These are phyloP conservation scores for Trypanosomatidae sp. DNA, from an alignment of 208 protist genomes.

Conservation along the genomic window DNA sequence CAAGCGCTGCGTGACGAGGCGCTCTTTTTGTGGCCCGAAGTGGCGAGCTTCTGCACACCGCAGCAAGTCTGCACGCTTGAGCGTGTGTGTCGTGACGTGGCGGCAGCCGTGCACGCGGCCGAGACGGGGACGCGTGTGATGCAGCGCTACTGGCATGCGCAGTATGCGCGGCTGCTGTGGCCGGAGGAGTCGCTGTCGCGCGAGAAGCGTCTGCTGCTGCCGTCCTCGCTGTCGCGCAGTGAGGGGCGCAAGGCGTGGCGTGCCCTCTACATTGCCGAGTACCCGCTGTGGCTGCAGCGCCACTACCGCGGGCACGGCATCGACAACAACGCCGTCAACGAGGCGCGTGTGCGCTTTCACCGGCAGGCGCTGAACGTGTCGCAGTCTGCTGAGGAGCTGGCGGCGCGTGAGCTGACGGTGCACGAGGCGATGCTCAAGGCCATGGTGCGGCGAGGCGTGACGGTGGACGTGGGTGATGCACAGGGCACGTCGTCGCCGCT, in stretches of 20 bases:
- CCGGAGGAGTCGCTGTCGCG: slow-evolving; percentile 15
- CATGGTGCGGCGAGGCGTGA: slow-evolving; percentile 15
- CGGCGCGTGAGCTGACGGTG: slow-evolving; percentile 20
- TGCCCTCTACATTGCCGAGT: slow-evolving; percentile 50
- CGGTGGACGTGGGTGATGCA: slow-evolving; percentile 14
- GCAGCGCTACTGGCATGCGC: slow-evolving; percentile 80
- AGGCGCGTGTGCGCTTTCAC: slow-evolving; percentile 24
- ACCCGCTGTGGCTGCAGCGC: slow-evolving; percentile 38
- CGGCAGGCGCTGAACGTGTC: slow-evolving; percentile 23
- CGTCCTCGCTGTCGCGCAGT: slow-evolving; percentile 26
- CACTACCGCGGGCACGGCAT: slow-evolving; percentile 21
- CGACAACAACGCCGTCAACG: slow-evolving; percentile 44
- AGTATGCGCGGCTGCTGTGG: slow-evolving; percentile 53
- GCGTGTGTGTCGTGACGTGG: slow-evolving; percentile 30
- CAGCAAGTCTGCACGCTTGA: slow-evolving; percentile 34
- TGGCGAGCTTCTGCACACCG: slow-evolving; percentile 46
- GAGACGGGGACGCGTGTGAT: slow-evolving; percentile 27
- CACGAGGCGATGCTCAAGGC: slow-evolving; percentile 31
- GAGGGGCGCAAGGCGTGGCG: slow-evolving; percentile 50
- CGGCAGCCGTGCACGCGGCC: slow-evolving; percentile 12
- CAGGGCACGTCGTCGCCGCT: neutral
- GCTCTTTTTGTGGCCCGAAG: slow-evolving; percentile 61
- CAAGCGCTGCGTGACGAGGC: slow-evolving; percentile 10
- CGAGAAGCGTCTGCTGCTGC: slow-evolving; percentile 20
- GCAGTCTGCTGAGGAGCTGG: slow-evolving; percentile 26